Evolutionary conservation across 1,284 basidiomycete species (phyloP).

Genomic region (Pseudozyma flocculosa): DNA sequence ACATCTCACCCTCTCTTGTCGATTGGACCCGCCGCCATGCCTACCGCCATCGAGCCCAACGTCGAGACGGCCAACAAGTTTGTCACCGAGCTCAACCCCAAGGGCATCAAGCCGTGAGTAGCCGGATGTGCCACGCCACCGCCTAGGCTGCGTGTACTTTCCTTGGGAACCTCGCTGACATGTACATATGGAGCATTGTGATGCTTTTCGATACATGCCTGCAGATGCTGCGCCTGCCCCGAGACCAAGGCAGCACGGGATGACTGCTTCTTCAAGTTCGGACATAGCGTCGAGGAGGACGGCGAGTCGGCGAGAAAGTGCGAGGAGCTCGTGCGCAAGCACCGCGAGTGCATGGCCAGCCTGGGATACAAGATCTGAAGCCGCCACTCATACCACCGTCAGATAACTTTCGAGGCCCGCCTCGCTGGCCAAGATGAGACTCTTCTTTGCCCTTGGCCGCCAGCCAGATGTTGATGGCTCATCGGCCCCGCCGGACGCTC

Average conservation of each 20-base stretch:
- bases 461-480: too few relatives aligned
- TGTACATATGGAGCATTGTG: too few relatives aligned
- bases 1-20: too few relatives aligned
- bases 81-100: constrained; percentile 68
- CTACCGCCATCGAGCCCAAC: constrained; percentile 7
- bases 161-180: too few relatives aligned
- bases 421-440: too few relatives aligned
- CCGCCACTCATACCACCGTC: too few relatives aligned
- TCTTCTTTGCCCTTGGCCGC: too few relatives aligned
- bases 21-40: neutral
- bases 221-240: constrained; percentile 85
- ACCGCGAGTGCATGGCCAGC: constrained; percentile 84
- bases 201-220: too few relatives aligned
- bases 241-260: constrained; percentile 87
- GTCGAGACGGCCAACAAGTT: constrained; percentile 39
- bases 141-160: too few relatives aligned
- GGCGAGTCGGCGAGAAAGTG: constrained; percentile 73
- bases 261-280: constrained; percentile 80
- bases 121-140: neutral
- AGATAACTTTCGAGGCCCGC: too few relatives aligned
- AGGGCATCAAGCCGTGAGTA: constrained; percentile 85
- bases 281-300: constrained; percentile 64
- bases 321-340: constrained; percentile 73
- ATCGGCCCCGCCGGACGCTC: too few relatives aligned
- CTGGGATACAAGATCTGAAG: constrained; percentile 57